phyloP scores from a whole-genome alignment of 495 filamentous ascomycete species.

The Poronia punctata region DNA sequence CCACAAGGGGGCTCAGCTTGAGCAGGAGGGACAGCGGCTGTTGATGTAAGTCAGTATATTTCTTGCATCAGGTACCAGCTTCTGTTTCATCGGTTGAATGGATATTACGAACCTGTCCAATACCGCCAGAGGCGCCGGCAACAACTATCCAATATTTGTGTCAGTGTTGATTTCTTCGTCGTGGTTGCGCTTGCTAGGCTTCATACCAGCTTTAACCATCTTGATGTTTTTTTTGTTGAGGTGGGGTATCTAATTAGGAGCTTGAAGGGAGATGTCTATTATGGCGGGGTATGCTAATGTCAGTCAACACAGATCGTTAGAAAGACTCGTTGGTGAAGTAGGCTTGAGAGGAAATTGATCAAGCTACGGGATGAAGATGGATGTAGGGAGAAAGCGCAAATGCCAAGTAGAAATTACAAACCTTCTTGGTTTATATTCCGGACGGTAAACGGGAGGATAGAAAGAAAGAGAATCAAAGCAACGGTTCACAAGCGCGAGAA shows the following conservation, averaged over 20 bases:
- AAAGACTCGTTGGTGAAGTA: slow-evolving; percentile 10
- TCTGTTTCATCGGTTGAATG: slow-evolving; percentile 5
- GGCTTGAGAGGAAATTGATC: not conserved
- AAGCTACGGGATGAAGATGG: not conserved
- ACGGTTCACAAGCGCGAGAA: not conserved
- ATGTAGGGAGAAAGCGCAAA: not conserved
- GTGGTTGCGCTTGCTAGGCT: slow-evolving; percentile 1
- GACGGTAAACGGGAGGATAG: slow-evolving; percentile 12
- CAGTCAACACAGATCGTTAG: slow-evolving; percentile 14
- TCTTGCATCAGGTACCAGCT: slow-evolving; percentile 20
- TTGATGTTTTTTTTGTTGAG: slow-evolving; percentile 32
- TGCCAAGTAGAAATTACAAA: slow-evolving; percentile 18
- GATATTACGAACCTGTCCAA: slow-evolving; percentile 72
- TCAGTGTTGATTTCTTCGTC: slow-evolving; percentile 22
- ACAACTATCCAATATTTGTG: slow-evolving; percentile 54
- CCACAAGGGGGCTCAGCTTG: slow-evolving; percentile 76
- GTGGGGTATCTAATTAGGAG: slow-evolving; percentile 16
- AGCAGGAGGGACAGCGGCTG: slow-evolving; percentile 93
- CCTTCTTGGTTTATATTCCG: slow-evolving; percentile 11
- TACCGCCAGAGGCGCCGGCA: slow-evolving; percentile 93
- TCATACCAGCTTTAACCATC: slow-evolving; percentile 86
- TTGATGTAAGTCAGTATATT: slow-evolving; percentile 8
- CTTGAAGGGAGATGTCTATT: slow-evolving; percentile 1
- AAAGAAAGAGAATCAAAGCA: slow-evolving; percentile 5
- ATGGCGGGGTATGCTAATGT: slow-evolving; percentile 14